A percentile compares a stretch with the other conserved stretches of the same genome.
phyloP scores from a whole-genome alignment of 2,329 filamentous ascomycete genomes.

The Coniochaeta ligniaria region DNA sequence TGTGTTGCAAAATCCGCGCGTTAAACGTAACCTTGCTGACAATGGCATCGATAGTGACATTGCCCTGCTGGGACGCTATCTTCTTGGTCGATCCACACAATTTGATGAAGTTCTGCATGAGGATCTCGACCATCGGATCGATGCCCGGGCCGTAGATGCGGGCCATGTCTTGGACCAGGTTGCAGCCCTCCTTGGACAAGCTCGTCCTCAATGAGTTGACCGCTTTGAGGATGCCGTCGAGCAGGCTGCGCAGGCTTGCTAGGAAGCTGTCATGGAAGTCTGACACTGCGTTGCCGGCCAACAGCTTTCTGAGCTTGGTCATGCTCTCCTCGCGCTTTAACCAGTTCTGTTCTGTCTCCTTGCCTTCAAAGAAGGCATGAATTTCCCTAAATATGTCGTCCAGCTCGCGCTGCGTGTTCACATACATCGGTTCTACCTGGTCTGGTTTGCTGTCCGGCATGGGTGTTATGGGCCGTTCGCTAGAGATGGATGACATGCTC shows the following conservation, averaged over 20 bases:
- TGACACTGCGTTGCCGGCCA: conserved; percentile 74
- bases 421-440: conserved; percentile 69
- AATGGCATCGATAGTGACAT: conserved; percentile 72
- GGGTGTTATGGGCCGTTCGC: conserved; percentile 52
- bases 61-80: conserved; percentile 79
- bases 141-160: conserved; percentile 68
- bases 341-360: conserved; percentile 89
- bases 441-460: conserved; percentile 59
- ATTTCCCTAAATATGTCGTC: conserved; percentile 82
- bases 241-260: conserved; percentile 59
- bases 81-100: conserved; percentile 87
- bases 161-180: conserved; percentile 78
- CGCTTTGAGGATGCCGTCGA: conserved; percentile 86
- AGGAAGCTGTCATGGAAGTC: conserved; percentile 71
- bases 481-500: conserved; percentile 40
- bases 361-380: conserved; percentile 75
- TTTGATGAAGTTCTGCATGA: conserved; percentile 86
- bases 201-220: conserved; percentile 81
- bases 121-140: conserved; percentile 82
- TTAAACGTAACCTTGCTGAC: conserved; percentile 76
- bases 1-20: conserved; percentile 74
- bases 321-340: conserved; percentile 75
- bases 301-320: conserved; percentile 66
- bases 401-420: conserved; percentile 80
- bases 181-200: conserved; percentile 79